Evolutionary conservation across 768 basidiomycete genomes (phyloP), one percentile per base, ranked within the genome.

Genomic region (Collybiopsis confluens): DNA sequence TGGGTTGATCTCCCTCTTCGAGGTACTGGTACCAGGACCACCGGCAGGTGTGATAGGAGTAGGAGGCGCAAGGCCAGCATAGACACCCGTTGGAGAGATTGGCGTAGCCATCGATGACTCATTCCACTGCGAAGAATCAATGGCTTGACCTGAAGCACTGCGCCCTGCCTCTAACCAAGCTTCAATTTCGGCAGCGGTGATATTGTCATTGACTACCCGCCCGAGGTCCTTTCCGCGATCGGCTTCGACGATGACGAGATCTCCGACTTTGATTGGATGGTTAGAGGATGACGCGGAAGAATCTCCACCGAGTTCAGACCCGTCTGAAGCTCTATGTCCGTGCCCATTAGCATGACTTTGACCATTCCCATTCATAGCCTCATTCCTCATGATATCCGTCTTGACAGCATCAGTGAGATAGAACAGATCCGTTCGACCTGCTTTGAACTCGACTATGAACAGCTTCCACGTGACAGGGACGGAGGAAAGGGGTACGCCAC

Each of bases 371-470:
- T 20, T 26, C 10, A 11, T 21, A 15, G 18, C 30, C 16, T 53
- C 52, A 16, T 27, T 42, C 26, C 52, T 40, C 42, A 53, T 36
- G 2, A 53, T 53, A 20, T 53, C 52, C 33, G 78, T 72, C 36
- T 81, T 62, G 61, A 76, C 63, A 56, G 78, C 75, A 63, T 95
- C 90, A 0, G 85, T 88, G 57, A 86, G 78, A 68, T 97, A 98
- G 71, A 94, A 98, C 24, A 99, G 72, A 68, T 98, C 96, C 58
- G 93, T 93, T 37, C 96, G 83, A 0, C 93, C 92, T 0, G 95
- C 95, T 71, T 98, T 99, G 79, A 99, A 99, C 68, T 97, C 90
- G 61, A 98, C 89, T 61, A 98, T 95, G 77, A 82, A 98, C 7
- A 99, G 79, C n/a, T 90, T 92, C 75, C 88, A 91, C 33, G 85